These are phyloP conservation scores for Phtheirospermum japonicum DNA, from an alignment of 257 asterid genomes.

Conservation along the genomic window DNA sequence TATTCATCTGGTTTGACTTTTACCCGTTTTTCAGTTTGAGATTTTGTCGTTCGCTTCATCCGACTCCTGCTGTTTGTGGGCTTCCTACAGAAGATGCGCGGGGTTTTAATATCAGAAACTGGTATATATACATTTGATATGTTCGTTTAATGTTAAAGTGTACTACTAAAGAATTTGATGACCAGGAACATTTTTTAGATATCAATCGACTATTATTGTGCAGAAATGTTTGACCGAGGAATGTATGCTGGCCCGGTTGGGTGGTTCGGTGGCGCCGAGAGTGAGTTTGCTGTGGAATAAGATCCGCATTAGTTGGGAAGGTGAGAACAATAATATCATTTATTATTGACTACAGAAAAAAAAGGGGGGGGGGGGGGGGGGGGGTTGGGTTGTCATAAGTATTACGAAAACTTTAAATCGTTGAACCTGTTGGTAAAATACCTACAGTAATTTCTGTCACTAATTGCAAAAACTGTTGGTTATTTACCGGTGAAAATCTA, in stretches of 20 bases:
- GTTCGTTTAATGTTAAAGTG: no score
- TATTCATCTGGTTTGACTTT: not conserved
- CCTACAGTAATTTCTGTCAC: no score
- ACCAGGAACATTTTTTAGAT: no score
- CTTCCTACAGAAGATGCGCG: constrained; percentile 89
- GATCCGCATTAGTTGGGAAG: constrained; percentile 92
- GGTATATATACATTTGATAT: no score
- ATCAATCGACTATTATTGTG: constrained; percentile 10
- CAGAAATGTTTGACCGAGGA: constrained; percentile 98
- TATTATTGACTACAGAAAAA: constrained; percentile 15
- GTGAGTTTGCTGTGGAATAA: constrained; percentile 98
- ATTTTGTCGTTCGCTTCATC: constrained; percentile 88
- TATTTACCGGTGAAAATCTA: no score
- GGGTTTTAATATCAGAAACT: constrained; percentile 62
- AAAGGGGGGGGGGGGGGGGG: no score
- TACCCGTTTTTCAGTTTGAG: constrained; percentile 56
- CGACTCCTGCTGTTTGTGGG: constrained; percentile 99
- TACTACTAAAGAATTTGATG: no score
- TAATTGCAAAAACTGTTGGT: no score
- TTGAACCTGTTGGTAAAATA: constrained; percentile 3
- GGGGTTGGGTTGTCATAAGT: no score
- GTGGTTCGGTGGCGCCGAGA: constrained; percentile 94
- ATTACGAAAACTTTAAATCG: no score
- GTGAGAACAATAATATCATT: constrained; percentile 35
- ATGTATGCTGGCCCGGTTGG: constrained; percentile 99